Conservation (phyloP, 1,284 basidiomycete genomes). For the Rhodofomes roseus region DNA sequence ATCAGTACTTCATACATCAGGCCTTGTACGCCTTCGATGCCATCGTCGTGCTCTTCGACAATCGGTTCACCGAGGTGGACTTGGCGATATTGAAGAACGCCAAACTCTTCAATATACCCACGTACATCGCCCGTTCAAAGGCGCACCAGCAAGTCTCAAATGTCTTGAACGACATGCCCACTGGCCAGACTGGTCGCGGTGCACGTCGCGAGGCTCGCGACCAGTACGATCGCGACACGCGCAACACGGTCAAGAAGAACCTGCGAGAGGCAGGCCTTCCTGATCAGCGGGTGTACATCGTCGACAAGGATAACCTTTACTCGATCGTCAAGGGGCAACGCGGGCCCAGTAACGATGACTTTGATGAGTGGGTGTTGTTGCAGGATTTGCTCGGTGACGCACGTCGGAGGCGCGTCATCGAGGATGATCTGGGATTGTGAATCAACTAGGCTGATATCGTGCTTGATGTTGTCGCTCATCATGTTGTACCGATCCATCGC, state of each 20-base stretch:
- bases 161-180: neutral
- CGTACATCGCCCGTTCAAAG: constrained; percentile 4
- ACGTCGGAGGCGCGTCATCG: neutral
- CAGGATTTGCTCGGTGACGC: neutral
- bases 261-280: constrained; percentile 1
- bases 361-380: neutral
- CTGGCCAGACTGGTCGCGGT: neutral
- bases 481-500: no score
- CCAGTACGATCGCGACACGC: neutral
- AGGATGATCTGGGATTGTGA: no score
- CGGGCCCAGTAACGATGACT: no score
- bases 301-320: neutral
- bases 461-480: no score
- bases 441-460: no score
- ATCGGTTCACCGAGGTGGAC: constrained; percentile 4
- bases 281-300: constrained; percentile 1
- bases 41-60: constrained; percentile 1
- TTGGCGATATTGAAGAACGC: constrained; percentile 2
- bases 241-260: neutral
- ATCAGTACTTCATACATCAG: constrained; percentile 2
- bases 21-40: constrained; percentile 4
- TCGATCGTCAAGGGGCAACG: neutral
- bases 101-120: constrained; percentile 1
- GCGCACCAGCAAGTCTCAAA: constrained; percentile 2
- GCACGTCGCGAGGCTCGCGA: no score